Evolutionary conservation across 768 basidiomycete species (phyloP).

Genomic region (Collybiopsis confluens): DNA sequence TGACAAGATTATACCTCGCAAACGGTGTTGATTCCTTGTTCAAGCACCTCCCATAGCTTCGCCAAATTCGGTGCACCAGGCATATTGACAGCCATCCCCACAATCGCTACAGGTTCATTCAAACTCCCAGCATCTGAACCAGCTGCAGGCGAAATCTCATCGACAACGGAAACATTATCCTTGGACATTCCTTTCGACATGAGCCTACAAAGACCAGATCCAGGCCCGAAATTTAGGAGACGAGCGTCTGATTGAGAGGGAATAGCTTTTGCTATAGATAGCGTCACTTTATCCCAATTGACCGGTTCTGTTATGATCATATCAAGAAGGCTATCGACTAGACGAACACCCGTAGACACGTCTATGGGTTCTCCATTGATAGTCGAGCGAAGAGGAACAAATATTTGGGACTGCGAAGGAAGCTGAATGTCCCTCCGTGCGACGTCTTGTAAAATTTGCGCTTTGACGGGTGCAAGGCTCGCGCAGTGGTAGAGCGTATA

Average conservation of each 20-base stretch:
- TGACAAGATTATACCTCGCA: constrained; percentile 38
- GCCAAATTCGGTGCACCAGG: constrained; percentile 45
- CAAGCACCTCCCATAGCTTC: constrained; percentile 57
- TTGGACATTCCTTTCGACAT: constrained; percentile 26
- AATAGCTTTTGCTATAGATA: constrained; percentile 19
- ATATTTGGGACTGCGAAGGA: too few species aligned
- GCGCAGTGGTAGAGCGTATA: constrained; percentile 36
- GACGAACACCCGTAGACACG: too few species aligned
- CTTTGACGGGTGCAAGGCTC: too few species aligned
- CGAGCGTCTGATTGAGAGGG: constrained; percentile 22
- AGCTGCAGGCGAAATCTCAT: background rate
- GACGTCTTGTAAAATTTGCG: too few species aligned
- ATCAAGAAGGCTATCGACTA: constrained; percentile 20
- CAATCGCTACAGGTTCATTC: constrained; percentile 58
- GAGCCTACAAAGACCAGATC: constrained; percentile 33
- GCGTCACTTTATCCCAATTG: constrained; percentile 44
- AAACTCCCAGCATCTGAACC: constrained; percentile 11
- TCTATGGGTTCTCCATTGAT: too few species aligned
- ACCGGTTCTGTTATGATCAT: constrained; percentile 49
- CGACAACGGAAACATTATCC: background rate
- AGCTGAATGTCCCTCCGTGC: too few species aligned
- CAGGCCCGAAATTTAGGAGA: constrained; percentile 48
- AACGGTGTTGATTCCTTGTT: constrained; percentile 51
- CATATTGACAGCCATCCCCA: constrained; percentile 66
- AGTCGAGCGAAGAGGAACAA: too few species aligned